phyloP scores from a whole-genome alignment of 2,329 filamentous ascomycete genomes.

The Atkinsonella hypoxylon region DNA sequence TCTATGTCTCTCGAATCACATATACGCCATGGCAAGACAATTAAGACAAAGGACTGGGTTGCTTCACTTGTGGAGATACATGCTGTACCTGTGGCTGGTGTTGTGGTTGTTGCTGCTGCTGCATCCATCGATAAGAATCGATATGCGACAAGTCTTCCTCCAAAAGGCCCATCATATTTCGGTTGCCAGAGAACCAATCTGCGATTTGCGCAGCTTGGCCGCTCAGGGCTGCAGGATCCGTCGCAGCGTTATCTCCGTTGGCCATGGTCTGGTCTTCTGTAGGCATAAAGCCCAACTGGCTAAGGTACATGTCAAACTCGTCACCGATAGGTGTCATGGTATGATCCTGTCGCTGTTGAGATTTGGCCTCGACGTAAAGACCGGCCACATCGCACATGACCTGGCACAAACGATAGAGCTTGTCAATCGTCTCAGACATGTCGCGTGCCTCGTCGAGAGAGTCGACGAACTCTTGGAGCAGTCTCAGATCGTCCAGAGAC shows the following conservation, averaged over 20 bases:
- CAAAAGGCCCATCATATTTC: conserved; percentile 51
- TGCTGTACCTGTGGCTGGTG: conserved; percentile 2
- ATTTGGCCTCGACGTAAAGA: conserved; percentile 50
- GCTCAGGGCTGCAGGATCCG: conserved; percentile 13
- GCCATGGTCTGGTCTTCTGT: conserved; percentile 19
- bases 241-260: conserved; percentile 10
- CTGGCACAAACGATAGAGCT: conserved; percentile 49
- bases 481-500: conserved; percentile 38
- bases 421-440: conserved; percentile 45
- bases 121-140: conserved; percentile 24
- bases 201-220: conserved; percentile 36
- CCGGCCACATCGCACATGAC: conserved; percentile 50
- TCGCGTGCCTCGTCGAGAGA: conserved; percentile 40
- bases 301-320: conserved; percentile 54
- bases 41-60: not conserved
- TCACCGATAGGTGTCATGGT: conserved; percentile 38
- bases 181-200: conserved; percentile 55
- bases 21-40: not conserved
- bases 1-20: not conserved
- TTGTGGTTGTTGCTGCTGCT: conserved; percentile 8
- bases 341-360: conserved; percentile 32
- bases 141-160: conserved; percentile 47
- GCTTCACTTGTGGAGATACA: not conserved
- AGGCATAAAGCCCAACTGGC: conserved; percentile 49
- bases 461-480: conserved; percentile 42